A percentile compares a stretch with the other conserved stretches of the same genome.
phyloP scores from a whole-genome alignment of 2,329 filamentous ascomycete genomes.

The Epichloe aotearoae region DNA sequence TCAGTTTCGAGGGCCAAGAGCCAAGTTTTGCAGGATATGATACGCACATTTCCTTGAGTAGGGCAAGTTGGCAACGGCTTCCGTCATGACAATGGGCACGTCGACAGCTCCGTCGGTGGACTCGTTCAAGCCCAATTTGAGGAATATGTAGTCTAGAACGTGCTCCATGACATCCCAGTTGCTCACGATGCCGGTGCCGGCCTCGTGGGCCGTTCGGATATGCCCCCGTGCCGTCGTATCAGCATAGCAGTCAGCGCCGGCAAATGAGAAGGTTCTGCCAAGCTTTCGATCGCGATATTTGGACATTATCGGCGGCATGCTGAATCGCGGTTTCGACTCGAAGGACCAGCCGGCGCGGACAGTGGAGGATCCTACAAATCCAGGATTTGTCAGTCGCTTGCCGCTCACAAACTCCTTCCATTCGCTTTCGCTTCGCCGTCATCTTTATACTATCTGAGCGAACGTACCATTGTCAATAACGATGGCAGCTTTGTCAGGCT shows the following conservation, averaged over 20 bases:
- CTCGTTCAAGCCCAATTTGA: slow-evolving; percentile 80
- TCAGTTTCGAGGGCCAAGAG: slow-evolving; percentile 10
- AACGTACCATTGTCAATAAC: slow-evolving; percentile 89
- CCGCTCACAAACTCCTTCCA: neutral
- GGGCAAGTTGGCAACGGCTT: slow-evolving; percentile 78
- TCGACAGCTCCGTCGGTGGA: slow-evolving; percentile 57
- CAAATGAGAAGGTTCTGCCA: slow-evolving; percentile 81
- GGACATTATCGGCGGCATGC: slow-evolving; percentile 79
- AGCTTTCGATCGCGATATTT: slow-evolving; percentile 92
- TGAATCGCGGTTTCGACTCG: slow-evolving; percentile 66
- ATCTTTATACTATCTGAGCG: slow-evolving; percentile 8
- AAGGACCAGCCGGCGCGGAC: slow-evolving; percentile 95
- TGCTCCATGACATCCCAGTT: slow-evolving; percentile 99
- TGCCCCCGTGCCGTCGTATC: slow-evolving; percentile 89
- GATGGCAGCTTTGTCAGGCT: slow-evolving; percentile 56
- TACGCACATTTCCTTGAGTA: slow-evolving; percentile 77
- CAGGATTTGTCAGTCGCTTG: neutral
- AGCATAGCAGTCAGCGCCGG: slow-evolving; percentile 84
- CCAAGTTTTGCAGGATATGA: neutral
- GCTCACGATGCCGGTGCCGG: slow-evolving; percentile 78
- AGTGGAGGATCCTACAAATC: slow-evolving; percentile 58
- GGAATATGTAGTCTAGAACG: slow-evolving; percentile 82
- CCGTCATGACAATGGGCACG: slow-evolving; percentile 86
- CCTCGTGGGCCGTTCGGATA: slow-evolving; percentile 81
- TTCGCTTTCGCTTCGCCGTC: neutral